Evolutionary conservation across 495 filamentous ascomycete species (phyloP).

Genomic region (Neurospora sp.): DNA sequence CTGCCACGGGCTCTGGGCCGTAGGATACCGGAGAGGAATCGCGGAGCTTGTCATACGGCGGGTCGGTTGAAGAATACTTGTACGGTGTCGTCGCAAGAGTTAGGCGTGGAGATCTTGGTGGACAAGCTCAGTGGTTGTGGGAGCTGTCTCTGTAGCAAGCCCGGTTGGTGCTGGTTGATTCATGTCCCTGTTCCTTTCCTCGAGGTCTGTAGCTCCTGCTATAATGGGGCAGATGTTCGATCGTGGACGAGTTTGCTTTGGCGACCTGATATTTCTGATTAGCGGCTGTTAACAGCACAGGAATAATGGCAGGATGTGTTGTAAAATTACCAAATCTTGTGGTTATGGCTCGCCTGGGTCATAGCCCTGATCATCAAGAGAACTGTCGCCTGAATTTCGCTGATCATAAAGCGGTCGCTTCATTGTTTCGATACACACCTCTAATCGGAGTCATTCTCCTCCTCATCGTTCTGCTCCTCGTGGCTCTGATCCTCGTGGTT

Average conservation of each 20-base stretch:
- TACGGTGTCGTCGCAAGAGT: too few relatives aligned
- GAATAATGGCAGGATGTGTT: neutral
- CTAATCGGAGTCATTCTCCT: neutral
- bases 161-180: too few relatives aligned
- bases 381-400: neutral
- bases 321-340: neutral
- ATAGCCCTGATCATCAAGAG: neutral
- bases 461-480: neutral
- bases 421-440: neutral
- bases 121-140: too few relatives aligned
- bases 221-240: too few relatives aligned
- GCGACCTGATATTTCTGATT: neutral
- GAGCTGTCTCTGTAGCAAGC: too few relatives aligned
- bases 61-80: too few relatives aligned
- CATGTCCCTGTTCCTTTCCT: too few relatives aligned
- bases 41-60: too few relatives aligned
- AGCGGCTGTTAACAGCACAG: neutral
- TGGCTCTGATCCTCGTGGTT: rapidly evolving
- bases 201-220: too few relatives aligned
- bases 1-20: too few relatives aligned
- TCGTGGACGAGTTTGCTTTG: neutral
- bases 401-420: neutral
- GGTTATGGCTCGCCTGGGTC: neutral
- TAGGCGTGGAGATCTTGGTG: too few relatives aligned
- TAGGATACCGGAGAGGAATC: too few relatives aligned